Conservation (phyloP, 2,329 filamentous ascomycete genomes). For the Penicillium oxalicum region DNA sequence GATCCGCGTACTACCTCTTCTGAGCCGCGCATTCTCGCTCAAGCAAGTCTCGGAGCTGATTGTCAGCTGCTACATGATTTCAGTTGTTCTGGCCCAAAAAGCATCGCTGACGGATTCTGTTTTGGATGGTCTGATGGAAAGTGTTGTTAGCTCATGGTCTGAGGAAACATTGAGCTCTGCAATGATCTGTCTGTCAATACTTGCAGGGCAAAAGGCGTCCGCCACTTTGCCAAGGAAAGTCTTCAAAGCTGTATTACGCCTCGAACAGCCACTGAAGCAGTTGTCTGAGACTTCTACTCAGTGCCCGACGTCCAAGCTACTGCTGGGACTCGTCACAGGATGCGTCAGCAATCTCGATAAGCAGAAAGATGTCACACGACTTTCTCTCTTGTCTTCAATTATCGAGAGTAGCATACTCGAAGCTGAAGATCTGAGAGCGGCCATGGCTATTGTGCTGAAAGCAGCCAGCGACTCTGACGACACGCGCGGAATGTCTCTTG, state of each 20-base stretch:
- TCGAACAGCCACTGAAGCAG: constrained; percentile 28
- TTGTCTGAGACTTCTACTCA: constrained; percentile 31
- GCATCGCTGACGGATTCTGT: constrained; percentile 70
- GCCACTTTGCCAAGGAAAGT: constrained; percentile 64
- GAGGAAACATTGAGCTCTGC: constrained; percentile 65
- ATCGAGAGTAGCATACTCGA: constrained; percentile 30
- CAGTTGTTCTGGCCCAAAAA: constrained; percentile 79
- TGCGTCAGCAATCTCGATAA: constrained; percentile 31
- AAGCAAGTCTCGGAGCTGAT: constrained; percentile 72
- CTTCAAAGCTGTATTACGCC: constrained; percentile 47
- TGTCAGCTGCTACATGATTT: constrained; percentile 85
- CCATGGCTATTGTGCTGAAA: constrained; percentile 30
- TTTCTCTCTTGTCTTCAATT: constrained; percentile 42
- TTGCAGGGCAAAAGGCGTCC: constrained; percentile 72
- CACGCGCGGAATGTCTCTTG: constrained; percentile 29
- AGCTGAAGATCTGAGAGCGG: constrained; percentile 25
- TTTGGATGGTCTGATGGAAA: constrained; percentile 84
- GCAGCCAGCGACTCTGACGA: constrained; percentile 45
- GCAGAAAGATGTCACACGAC: constrained; percentile 34
- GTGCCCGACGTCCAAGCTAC: constrained; percentile 30
- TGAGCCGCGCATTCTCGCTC: constrained; percentile 72
- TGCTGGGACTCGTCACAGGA: constrained; percentile 34
- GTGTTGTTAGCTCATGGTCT: constrained; percentile 71
- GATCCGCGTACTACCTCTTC: constrained; percentile 59
- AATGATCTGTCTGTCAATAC: constrained; percentile 70